A percentile compares a stretch with the other conserved stretches of the same genome.
These are phyloP conservation scores for Whalleya microplaca DNA, from an alignment of 2,329 filamentous ascomycete genomes.

Conservation along the genomic window DNA sequence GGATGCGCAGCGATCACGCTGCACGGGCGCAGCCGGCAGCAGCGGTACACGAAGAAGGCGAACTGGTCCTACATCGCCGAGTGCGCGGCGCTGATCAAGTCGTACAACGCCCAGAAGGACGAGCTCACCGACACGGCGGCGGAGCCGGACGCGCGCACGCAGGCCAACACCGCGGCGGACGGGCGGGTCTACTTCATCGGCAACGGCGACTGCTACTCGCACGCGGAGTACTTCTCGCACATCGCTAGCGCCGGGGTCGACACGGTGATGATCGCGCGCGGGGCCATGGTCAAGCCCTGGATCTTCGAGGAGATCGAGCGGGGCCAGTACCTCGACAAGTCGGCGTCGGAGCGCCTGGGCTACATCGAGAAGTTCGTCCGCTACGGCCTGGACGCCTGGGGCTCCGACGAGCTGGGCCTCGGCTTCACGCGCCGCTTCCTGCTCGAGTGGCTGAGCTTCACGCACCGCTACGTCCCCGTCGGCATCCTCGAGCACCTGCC, in stretches of 20 bases:
- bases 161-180: conserved; percentile 66
- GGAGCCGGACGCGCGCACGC: conserved; percentile 76
- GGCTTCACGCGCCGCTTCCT: conserved; percentile 90
- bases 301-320: conserved; percentile 94
- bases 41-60: conserved; percentile 89
- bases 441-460: conserved; percentile 94
- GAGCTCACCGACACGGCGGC: conserved; percentile 73
- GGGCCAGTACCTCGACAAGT: conserved; percentile 95
- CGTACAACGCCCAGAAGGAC: conserved; percentile 72
- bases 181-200: conserved; percentile 88
- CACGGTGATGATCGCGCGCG: conserved; percentile 95
- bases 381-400: conserved; percentile 93
- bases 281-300: conserved; percentile 97
- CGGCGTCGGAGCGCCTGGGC: conserved; percentile 78
- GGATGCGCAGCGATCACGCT: conserved; percentile 95
- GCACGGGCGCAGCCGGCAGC: conserved; percentile 90
- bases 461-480: conserved; percentile 87
- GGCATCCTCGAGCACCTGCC: conserved; percentile 88
- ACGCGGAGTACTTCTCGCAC: conserved; percentile 82
- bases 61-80: conserved; percentile 96
- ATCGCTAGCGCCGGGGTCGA: conserved; percentile 81
- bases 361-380: conserved; percentile 89
- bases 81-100: conserved; percentile 81
- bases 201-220: conserved; percentile 95
- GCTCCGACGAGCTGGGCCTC: conserved; percentile 90